These are phyloP conservation scores for Neonothopanus nambi DNA, from an alignment of 1,284 basidiomycete species.

Conservation along the genomic window DNA sequence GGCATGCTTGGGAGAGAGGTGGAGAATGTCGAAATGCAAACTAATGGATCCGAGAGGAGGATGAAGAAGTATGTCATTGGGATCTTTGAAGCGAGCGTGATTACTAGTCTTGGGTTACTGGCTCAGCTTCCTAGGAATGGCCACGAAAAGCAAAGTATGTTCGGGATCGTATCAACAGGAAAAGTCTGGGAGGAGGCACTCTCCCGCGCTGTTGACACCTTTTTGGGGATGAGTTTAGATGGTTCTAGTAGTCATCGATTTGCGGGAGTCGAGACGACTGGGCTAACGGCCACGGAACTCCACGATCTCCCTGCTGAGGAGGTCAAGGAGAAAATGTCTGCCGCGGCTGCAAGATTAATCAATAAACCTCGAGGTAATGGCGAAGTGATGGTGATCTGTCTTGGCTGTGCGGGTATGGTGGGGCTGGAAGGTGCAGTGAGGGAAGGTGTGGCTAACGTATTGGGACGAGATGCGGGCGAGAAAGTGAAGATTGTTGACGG, in stretches of 20 bases:
- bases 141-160: slow-evolving; percentile 21
- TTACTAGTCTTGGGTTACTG: slow-evolving; percentile 15
- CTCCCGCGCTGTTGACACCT: slow-evolving; percentile 31
- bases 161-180: slow-evolving; percentile 52
- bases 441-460: slow-evolving; percentile 25
- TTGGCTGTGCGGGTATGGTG: slow-evolving; percentile 52
- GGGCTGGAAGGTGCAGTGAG: slow-evolving; percentile 43
- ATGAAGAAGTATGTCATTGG: slow-evolving; percentile 36
- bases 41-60: not conserved
- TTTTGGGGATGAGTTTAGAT: slow-evolving; percentile 11
- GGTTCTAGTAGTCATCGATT: slow-evolving; percentile 20
- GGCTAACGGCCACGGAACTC: slow-evolving; percentile 43
- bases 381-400: slow-evolving; percentile 33
- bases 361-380: not conserved
- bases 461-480: slow-evolving; percentile 20
- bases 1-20: slow-evolving; percentile 35
- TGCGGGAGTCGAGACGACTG: slow-evolving; percentile 44
- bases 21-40: not conserved
- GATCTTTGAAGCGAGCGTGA: slow-evolving; percentile 49
- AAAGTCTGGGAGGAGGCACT: slow-evolving; percentile 44
- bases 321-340: slow-evolving; percentile 37
- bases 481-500: slow-evolving; percentile 44
- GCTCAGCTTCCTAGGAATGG: not conserved
- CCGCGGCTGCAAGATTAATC: slow-evolving; percentile 31
- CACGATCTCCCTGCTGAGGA: slow-evolving; percentile 34